A percentile compares a stretch with the other conserved stretches of the same genome.
Evolutionary conservation across 2,329 filamentous ascomycete genomes (phyloP).

Genomic region (Ascochyta rabiei): DNA sequence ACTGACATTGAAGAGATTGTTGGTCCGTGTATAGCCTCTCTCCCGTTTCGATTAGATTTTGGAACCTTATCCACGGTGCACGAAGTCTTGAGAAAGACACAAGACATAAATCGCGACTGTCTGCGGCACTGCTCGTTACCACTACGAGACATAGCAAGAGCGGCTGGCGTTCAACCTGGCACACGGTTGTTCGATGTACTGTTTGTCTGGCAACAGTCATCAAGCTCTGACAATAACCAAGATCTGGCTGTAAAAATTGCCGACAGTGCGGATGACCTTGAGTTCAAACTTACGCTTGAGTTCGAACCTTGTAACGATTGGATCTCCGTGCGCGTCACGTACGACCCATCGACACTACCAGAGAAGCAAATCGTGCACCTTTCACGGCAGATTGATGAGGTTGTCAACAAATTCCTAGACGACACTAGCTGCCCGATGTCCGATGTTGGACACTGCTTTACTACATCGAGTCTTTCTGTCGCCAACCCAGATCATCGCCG

Average conservation of each 20-base stretch:
- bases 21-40: constrained; percentile 78
- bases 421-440: constrained; percentile 43
- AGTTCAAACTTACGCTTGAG: constrained; percentile 78
- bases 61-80: constrained; percentile 57
- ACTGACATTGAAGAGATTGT: constrained; percentile 72
- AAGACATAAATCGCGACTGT: constrained; percentile 68
- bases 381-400: constrained; percentile 64
- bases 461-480: constrained; percentile 44
- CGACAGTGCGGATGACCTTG: constrained; percentile 71
- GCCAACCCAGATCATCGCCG: constrained; percentile 47
- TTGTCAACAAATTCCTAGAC: constrained; percentile 55
- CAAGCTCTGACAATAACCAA: constrained; percentile 45
- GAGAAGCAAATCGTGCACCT: constrained; percentile 62
- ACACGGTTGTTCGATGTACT: constrained; percentile 75
- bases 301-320: constrained; percentile 65
- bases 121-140: constrained; percentile 69
- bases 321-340: constrained; percentile 62
- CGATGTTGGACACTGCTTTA: constrained; percentile 32
- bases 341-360: constrained; percentile 61
- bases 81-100: constrained; percentile 69
- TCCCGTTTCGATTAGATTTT: constrained; percentile 73
- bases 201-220: constrained; percentile 83
- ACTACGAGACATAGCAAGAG: constrained; percentile 71
- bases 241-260: constrained; percentile 59
- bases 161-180: constrained; percentile 60